phyloP scores from a whole-genome alignment of 2,329 filamentous ascomycete species.

The Aquanectria penicillioides region DNA sequence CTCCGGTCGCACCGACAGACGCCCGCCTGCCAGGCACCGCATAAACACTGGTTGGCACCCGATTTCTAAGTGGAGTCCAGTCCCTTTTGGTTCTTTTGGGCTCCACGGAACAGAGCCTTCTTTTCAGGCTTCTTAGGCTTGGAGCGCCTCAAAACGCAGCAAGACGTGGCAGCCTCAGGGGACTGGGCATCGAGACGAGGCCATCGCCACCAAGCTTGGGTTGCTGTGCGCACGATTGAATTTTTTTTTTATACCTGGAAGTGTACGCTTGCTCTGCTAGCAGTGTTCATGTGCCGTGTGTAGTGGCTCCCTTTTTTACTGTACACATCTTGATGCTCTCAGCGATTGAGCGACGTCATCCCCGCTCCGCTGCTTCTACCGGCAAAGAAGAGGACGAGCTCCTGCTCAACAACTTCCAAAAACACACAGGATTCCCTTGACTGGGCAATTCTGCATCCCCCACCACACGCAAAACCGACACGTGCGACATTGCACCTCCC shows the following conservation, averaged over 20 bases:
- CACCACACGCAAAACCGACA: neutral
- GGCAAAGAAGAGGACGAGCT: conserved; percentile 2
- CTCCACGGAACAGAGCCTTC: conserved; percentile 1
- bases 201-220: neutral
- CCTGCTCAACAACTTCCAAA: neutral
- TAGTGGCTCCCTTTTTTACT: neutral
- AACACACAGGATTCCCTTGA: neutral
- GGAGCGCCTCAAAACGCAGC: conserved; percentile 13
- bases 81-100: neutral
- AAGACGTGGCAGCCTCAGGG: conserved; percentile 35
- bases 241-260: too few species aligned
- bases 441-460: neutral
- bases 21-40: conserved; percentile 23
- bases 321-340: neutral
- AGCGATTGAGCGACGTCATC: conserved; percentile 7
- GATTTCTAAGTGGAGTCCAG: conserved; percentile 29
- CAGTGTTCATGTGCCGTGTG: too few species aligned
- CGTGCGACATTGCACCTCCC: neutral
- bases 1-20: conserved; percentile 8
- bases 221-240: conserved; percentile 4
- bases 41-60: conserved; percentile 29
- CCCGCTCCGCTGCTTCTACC: neutral
- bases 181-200: conserved; percentile 19
- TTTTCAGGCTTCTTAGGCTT: neutral
- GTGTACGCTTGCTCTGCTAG: too few species aligned